phyloP scores from a whole-genome alignment of 306 rosid genomes.

The Rosa persica region DNA sequence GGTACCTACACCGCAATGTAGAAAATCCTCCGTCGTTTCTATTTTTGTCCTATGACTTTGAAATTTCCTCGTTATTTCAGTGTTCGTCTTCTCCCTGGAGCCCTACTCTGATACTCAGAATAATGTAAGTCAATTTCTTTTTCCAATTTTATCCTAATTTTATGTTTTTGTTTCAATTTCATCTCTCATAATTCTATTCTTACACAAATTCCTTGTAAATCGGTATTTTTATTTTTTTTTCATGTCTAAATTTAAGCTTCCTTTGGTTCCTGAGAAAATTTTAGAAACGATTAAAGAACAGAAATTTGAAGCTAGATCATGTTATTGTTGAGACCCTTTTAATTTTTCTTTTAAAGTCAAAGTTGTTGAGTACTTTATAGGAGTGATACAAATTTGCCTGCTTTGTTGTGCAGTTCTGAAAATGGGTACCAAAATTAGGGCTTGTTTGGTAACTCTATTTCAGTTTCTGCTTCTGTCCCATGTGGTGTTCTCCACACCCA shows the following conservation, averaged over 20 bases:
- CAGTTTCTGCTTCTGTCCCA: constrained; percentile 35
- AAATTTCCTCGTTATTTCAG: constrained; percentile 15
- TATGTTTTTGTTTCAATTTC: neutral
- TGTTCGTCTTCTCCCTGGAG: neutral
- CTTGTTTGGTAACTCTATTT: constrained; percentile 26
- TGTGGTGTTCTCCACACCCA: constrained; percentile 39
- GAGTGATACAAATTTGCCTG: constrained; percentile 13
- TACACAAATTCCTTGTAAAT: neutral
- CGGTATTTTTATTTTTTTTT: neutral
- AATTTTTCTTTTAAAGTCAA: neutral
- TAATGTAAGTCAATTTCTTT: constrained; percentile 11
- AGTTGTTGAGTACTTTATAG: neutral
- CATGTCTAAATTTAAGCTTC: no score
- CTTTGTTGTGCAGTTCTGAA: constrained; percentile 29
- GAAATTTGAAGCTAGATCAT: neutral
- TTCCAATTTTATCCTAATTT: neutral
- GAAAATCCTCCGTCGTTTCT: neutral
- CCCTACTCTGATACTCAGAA: neutral
- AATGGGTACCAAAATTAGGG: constrained; percentile 36
- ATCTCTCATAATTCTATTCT: neutral
- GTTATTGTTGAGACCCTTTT: neutral
- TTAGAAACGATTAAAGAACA: neutral
- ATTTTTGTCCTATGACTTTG: neutral
- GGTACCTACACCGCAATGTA: neutral
- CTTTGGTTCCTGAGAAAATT: constrained; percentile 3